Base-by-base conservation (phyloP, 1,284 basidiomycete genomes). In the Neotropicomus parvogracilis region DNA sequence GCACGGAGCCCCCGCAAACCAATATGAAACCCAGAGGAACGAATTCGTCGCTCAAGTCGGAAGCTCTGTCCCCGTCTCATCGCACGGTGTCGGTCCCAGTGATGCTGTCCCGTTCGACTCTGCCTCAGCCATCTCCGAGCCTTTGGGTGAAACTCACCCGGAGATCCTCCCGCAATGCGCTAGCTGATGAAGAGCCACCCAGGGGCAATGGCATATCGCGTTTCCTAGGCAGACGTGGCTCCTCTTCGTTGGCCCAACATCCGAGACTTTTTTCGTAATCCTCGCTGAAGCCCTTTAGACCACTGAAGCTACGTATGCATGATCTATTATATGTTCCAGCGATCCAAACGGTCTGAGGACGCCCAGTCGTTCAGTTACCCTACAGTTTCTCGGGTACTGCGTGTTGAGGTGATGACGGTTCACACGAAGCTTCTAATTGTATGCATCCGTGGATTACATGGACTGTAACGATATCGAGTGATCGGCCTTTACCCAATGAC, bases 401-500 rank as follows among this genome's bases (percentile, higher is more conserved):
- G n/a, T n/a, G 19, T 19, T 20, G 24, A 38, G 12, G 14, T 48
- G 41, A 44, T 20, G 19, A 40, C n/a, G n/a, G 36, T 31, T 42
- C 48, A 52, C 21, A 20, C 41, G 51, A 50, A 46, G 38, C 19
- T 36, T 66, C 60, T 65, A 65, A 51, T 62, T 59, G 49, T 40
- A 38, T 55, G 49, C 44, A 50, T 50, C 51, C 42, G 35, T 41
- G 53, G 39, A 61, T 52, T 54, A 63, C 62, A 54, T 32, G 43
- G 13, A 40, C 36, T 48, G 52, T 55, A 55, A 38, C 44, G 41
- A 50, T 54, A 55, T 39, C 49, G 20, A 21, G 41, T 16, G 28
- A 17, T 38, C 16, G 19, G 19, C 34, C 7, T 49, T 77, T 81
- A 98, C 80, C 95, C 95, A 67, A 98, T 83, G 68, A 95, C 69